Conservation (phyloP, 768 basidiomycete species). For the Wakefieldia striispora region DNA sequence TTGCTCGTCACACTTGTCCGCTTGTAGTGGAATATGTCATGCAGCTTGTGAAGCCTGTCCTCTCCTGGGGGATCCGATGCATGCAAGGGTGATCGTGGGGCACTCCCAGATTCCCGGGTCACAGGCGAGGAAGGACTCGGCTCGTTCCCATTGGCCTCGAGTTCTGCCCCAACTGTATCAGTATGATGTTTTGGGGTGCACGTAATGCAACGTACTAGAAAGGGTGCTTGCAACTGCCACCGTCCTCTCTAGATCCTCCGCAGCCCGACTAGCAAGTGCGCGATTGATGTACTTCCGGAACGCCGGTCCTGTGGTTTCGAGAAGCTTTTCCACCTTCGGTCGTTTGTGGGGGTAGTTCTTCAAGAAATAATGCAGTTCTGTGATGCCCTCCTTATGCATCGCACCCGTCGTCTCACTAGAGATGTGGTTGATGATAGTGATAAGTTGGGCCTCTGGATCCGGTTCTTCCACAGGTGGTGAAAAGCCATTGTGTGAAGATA, state of each 20-base stretch:
- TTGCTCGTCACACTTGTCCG: slow-evolving; percentile 61
- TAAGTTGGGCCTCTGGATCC: slow-evolving; percentile 82
- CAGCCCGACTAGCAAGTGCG: slow-evolving; percentile 83
- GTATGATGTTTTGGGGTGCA: background rate
- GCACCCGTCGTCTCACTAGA: slow-evolving; percentile 87
- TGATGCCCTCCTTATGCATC: slow-evolving; percentile 91
- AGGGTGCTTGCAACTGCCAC: slow-evolving; percentile 82
- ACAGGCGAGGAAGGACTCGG: slow-evolving; percentile 35
- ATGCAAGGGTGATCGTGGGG: slow-evolving; percentile 36
- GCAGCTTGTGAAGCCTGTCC: slow-evolving; percentile 70
- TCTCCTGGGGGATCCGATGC: slow-evolving; percentile 41
- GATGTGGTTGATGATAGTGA: slow-evolving; percentile 81
- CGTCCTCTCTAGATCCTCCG: slow-evolving; percentile 78
- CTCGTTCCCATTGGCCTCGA: slow-evolving; percentile 55
- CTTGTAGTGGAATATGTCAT: slow-evolving; percentile 78
- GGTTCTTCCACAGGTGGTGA: slow-evolving; percentile 69
- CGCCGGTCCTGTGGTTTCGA: slow-evolving; percentile 84
- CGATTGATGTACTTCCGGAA: slow-evolving; percentile 91
- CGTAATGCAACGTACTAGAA: slow-evolving; percentile 54
- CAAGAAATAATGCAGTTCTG: slow-evolving; percentile 89
- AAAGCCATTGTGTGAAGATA: slow-evolving; percentile 57
- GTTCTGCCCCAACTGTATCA: slow-evolving; percentile 41
- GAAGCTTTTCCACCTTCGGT: slow-evolving; percentile 79
- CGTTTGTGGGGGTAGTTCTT: slow-evolving; percentile 87
- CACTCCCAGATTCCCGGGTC: slow-evolving; percentile 26